Conservation (phyloP, 495 filamentous ascomycete genomes). For the Clavariopsis aquatica region DNA sequence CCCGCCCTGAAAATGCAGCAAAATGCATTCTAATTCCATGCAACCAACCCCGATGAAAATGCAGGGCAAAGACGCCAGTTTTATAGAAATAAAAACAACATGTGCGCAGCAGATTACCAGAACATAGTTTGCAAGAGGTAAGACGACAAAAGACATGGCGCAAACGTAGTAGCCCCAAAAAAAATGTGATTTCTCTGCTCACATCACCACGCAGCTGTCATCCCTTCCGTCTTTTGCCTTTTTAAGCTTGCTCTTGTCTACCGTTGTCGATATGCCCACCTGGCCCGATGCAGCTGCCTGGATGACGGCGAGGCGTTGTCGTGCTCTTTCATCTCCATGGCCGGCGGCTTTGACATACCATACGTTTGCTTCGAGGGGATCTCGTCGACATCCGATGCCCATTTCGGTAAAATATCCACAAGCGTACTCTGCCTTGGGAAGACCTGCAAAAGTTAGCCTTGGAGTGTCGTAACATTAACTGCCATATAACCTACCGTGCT, state of each 20-base stretch:
- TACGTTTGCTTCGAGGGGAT: constrained; percentile 91
- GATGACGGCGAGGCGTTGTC: constrained; percentile 81
- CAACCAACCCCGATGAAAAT: constrained; percentile 14
- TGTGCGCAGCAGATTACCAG: constrained; percentile 8
- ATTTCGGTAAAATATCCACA: constrained; percentile 98
- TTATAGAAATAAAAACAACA: neutral
- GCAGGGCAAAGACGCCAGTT: constrained; percentile 5
- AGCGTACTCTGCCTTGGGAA: constrained; percentile 92
- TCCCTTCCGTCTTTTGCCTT: constrained; percentile 35
- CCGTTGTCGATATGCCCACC: constrained; percentile 27
- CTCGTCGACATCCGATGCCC: constrained; percentile 92
- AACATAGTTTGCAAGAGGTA: constrained; percentile 5
- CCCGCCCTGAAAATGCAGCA: constrained; percentile 9
- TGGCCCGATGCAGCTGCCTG: constrained; percentile 79
- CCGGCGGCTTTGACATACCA: constrained; percentile 98
- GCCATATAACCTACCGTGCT: constrained; percentile 64
- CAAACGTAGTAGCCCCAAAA: neutral
- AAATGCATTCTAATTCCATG: constrained; percentile 1
- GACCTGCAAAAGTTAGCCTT: constrained; percentile 55
- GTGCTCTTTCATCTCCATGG: constrained; percentile 85
- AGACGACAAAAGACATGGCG: constrained; percentile 4
- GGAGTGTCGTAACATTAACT: neutral
- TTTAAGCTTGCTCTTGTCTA: constrained; percentile 37
- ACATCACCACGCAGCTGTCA: constrained; percentile 40
- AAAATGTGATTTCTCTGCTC: constrained; percentile 12